These are phyloP conservation scores for Nidula niveotomentosa DNA, from an alignment of 1,284 basidiomycete species.

Conservation along the genomic window DNA sequence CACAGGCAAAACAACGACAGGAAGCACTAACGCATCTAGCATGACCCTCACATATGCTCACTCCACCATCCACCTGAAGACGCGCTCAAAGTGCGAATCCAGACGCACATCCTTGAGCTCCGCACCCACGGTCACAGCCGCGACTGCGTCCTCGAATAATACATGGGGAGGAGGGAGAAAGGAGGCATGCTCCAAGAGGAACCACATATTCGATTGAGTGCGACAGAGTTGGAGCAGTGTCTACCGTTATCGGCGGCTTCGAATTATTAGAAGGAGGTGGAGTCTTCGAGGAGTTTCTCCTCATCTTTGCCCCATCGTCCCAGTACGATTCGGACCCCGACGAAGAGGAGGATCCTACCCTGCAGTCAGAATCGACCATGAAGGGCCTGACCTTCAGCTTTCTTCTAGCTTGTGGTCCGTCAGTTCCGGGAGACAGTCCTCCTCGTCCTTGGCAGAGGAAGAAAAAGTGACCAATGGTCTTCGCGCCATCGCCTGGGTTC, in stretches of 20 bases:
- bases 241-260: neutral
- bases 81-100: slow-evolving; percentile 48
- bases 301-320: neutral
- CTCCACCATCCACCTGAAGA: slow-evolving; percentile 42
- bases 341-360: neutral
- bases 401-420: neutral
- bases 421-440: no score
- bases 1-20: no score
- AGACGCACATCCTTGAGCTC: slow-evolving; percentile 46
- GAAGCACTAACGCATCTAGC: slow-evolving; percentile 41
- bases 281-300: neutral
- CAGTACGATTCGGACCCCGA: neutral
- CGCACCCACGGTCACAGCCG: slow-evolving; percentile 52
- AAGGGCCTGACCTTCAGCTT: neutral
- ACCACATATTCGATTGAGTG: neutral
- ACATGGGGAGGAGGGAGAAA: slow-evolving; percentile 32
- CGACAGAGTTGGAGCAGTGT: neutral
- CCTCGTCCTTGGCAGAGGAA: no score
- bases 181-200: slow-evolving; percentile 17
- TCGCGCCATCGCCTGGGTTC: no score
- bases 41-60: slow-evolving; percentile 55
- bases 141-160: slow-evolving; percentile 40
- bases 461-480: no score
- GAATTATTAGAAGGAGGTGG: neutral
- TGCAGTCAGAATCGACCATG: neutral